phyloP scores from a whole-genome alignment of 495 filamentous ascomycete species.

The Penicillium maclennaniae region DNA sequence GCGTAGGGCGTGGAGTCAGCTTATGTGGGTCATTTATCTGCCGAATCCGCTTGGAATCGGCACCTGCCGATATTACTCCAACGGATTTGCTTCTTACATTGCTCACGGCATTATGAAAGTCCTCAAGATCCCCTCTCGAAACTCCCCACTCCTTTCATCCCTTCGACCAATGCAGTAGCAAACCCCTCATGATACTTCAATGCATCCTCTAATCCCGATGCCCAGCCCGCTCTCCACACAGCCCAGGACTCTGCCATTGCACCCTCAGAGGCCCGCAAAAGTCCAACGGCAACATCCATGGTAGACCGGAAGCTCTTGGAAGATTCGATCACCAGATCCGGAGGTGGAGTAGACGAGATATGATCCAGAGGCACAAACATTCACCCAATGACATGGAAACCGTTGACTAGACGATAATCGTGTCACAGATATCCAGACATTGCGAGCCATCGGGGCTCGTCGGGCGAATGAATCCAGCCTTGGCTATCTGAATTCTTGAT shows the following conservation, averaged over 20 bases:
- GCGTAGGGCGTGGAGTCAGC: not conserved
- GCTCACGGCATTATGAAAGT: constrained; percentile 16
- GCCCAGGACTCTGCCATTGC: constrained; percentile 46
- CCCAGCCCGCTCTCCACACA: constrained; percentile 29
- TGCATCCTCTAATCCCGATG: constrained; percentile 28
- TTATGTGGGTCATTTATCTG: not conserved
- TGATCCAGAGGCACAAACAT: constrained; percentile 31
- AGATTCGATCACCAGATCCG: constrained; percentile 40
- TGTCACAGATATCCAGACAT: constrained; percentile 47
- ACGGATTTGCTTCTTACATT: not conserved
- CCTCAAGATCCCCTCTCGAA: constrained; percentile 11
- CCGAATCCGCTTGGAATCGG: not conserved
- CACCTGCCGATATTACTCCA: not conserved
- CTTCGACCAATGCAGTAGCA: constrained; percentile 24
- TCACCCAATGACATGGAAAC: constrained; percentile 47
- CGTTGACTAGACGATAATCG: constrained; percentile 46
- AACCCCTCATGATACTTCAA: constrained; percentile 30
- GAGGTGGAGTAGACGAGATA: constrained; percentile 15
- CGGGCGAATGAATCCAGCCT: constrained; percentile 40
- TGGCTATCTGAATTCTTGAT: constrained; percentile 25
- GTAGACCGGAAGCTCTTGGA: constrained; percentile 44
- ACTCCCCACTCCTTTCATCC: constrained; percentile 28
- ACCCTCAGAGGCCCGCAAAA: constrained; percentile 46
- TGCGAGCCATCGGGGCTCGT: constrained; percentile 37
- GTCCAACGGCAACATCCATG: constrained; percentile 48